These are phyloP conservation scores for Bromus sterilis DNA, from an alignment of 176 grass and related monocot species.

Conservation along the genomic window DNA sequence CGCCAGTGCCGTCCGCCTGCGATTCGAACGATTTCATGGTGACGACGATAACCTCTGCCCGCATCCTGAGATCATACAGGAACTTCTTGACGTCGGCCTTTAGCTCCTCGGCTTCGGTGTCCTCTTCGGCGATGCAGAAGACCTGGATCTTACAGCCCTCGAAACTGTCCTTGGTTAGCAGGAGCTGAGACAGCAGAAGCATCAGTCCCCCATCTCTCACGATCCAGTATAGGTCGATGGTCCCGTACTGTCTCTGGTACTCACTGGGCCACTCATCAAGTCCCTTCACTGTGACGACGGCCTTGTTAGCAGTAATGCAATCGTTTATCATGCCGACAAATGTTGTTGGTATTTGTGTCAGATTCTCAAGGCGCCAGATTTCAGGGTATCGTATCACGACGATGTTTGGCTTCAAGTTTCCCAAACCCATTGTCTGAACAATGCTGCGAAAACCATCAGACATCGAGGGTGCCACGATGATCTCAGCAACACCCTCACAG, in stretches of 20 bases:
- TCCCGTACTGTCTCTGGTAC: constrained; percentile 75
- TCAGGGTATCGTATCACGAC: constrained; percentile 92
- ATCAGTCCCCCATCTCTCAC: constrained; percentile 90
- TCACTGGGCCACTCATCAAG: constrained; percentile 96
- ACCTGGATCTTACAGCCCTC: constrained; percentile 92
- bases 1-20: neutral
- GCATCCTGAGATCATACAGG: constrained; percentile 90
- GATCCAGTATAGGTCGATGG: constrained; percentile 93
- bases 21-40: constrained; percentile 73
- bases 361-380: constrained; percentile 85
- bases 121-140: constrained; percentile 96
- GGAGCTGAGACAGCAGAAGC: constrained; percentile 85
- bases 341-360: constrained; percentile 72
- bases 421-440: constrained; percentile 90
- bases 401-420: constrained; percentile 95
- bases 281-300: constrained; percentile 86
- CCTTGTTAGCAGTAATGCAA: constrained; percentile 93
- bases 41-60: constrained; percentile 86
- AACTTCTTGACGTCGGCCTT: constrained; percentile 84
- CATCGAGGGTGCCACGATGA: constrained; percentile 72
- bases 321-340: constrained; percentile 94
- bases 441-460: constrained; percentile 74
- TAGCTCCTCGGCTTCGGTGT: constrained; percentile 66
- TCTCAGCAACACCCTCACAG: constrained; percentile 88
- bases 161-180: constrained; percentile 82